Conservation (phyloP, 164 flowering plant species). For the Magnolia sinica region DNA sequence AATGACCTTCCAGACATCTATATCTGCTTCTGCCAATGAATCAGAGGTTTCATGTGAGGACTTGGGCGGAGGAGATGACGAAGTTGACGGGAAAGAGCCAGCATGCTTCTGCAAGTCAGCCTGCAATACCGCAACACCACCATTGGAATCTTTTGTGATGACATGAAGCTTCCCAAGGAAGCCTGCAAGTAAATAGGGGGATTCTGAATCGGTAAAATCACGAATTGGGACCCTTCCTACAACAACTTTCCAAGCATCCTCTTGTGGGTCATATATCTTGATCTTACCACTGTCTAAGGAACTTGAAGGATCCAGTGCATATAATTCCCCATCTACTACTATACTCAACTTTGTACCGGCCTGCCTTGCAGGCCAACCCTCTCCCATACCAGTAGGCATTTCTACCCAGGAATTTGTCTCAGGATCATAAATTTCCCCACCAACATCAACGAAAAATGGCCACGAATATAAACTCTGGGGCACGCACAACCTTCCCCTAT, state of each 20-base stretch:
- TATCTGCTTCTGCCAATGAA: constrained; percentile 19
- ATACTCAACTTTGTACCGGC: constrained; percentile 88
- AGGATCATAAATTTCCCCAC: constrained; percentile 87
- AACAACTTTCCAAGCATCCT: constrained; percentile 81
- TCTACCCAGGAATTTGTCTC: constrained; percentile 71
- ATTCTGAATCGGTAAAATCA: constrained; percentile 64
- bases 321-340: constrained; percentile 74
- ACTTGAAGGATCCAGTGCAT: constrained; percentile 84
- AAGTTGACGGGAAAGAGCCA: constrained; percentile 22
- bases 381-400: constrained; percentile 96
- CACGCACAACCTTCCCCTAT: constrained; percentile 70
- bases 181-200: constrained; percentile 80
- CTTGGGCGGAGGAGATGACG: constrained; percentile 6
- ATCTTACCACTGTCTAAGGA: constrained; percentile 69
- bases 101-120: constrained; percentile 32
- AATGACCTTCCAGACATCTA: constrained; percentile 45
- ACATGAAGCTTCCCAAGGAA: constrained; percentile 80
- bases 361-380: constrained; percentile 96
- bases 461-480: constrained; percentile 84
- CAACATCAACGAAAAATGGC: constrained; percentile 93
- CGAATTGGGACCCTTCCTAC: constrained; percentile 60
- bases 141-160: constrained; percentile 60
- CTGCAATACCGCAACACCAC: constrained; percentile 41
- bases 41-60: background rate
- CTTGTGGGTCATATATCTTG: constrained; percentile 66